Evolutionary conservation across 148 eudicot genomes (phyloP).

Genomic region (Cornus controversa): DNA sequence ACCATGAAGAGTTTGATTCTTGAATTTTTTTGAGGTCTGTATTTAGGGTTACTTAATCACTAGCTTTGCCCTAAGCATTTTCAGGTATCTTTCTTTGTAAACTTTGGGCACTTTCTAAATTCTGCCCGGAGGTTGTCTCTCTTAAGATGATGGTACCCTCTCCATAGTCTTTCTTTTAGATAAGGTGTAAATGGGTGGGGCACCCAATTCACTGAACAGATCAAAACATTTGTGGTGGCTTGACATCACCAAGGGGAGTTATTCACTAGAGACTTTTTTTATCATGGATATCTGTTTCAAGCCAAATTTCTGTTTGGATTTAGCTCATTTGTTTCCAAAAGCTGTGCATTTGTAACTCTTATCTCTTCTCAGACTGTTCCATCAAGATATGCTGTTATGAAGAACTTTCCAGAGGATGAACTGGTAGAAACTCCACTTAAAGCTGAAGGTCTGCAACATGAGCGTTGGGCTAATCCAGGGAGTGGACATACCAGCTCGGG

Average conservation of each 20-base stretch:
- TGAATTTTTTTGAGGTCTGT: no score
- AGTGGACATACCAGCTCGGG: conserved; percentile 18
- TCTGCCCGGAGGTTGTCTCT: not conserved
- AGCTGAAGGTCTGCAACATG: conserved; percentile 22
- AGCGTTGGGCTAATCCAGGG: conserved; percentile 16
- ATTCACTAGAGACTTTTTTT: not conserved
- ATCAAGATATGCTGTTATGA: conserved; percentile 16
- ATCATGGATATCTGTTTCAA: not conserved
- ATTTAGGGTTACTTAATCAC: no score
- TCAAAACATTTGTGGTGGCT: not conserved
- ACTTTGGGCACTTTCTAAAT: no score
- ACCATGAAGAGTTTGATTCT: no score
- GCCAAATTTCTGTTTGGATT: not conserved
- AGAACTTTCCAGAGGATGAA: conserved; percentile 12
- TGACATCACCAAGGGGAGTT: not conserved
- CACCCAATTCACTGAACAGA: not conserved
- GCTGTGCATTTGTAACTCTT: not conserved
- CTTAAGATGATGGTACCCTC: not conserved
- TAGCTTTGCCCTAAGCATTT: not conserved
- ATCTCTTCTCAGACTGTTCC: conserved; percentile 23
- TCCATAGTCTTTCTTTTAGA: not conserved
- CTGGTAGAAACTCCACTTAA: conserved; percentile 19
- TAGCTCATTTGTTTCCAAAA: not conserved
- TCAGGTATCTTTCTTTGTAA: not conserved
- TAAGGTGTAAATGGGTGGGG: not conserved